Evolutionary conservation across 225 moss, liverwort and hornwort genomes (phyloP).

Genomic region (Ulota crispa): DNA sequence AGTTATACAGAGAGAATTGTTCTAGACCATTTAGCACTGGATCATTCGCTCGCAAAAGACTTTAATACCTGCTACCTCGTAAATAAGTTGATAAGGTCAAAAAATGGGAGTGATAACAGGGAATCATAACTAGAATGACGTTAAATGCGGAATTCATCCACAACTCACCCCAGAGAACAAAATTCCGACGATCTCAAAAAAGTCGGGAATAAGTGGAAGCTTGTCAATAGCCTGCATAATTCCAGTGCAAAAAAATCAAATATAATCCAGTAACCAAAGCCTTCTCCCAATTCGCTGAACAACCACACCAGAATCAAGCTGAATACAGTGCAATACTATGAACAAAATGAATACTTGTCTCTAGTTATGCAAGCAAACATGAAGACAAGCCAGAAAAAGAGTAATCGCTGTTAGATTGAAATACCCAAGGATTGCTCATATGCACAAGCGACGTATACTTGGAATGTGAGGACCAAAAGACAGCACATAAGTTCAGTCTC

Average conservation of each 20-base stretch:
- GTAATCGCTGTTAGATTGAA: neutral
- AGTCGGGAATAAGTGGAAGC: slow-evolving; percentile 68
- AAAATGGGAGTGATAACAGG: neutral
- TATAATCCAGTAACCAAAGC: neutral
- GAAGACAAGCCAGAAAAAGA: neutral
- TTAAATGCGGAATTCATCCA: neutral
- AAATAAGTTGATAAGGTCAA: neutral
- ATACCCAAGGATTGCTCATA: neutral
- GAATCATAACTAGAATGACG: neutral
- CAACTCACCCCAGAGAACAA: slow-evolving; percentile 77
- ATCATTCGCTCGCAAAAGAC: neutral
- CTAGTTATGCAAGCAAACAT: neutral
- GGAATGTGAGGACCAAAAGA: neutral
- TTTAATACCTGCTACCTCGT: neutral
- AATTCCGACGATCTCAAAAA: slow-evolving; percentile 86
- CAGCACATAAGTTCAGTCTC: slow-evolving; percentile 4
- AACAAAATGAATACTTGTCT: neutral
- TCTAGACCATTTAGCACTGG: neutral
- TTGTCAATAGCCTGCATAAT: slow-evolving; percentile 80
- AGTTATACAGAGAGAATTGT: neutral
- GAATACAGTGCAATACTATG: neutral
- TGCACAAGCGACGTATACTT: neutral
- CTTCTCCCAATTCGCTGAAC: neutral
- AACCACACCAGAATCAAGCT: neutral
- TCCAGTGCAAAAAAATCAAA: slow-evolving; percentile 15